Base-by-base conservation (phyloP, 2,329 filamentous ascomycete genomes). In the Drechslerella dactyloides region DNA sequence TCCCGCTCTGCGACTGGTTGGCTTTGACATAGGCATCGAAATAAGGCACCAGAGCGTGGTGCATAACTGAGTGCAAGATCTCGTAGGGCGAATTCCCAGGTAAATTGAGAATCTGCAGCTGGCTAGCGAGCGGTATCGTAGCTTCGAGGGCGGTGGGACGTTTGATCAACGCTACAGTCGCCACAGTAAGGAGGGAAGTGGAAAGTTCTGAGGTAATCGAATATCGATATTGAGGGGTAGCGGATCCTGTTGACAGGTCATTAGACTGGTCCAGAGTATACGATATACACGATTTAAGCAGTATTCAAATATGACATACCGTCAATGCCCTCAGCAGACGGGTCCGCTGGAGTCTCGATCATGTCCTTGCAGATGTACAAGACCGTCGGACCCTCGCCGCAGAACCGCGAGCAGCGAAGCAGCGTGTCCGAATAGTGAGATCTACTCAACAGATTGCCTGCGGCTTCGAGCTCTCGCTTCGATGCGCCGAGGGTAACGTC, bases 11-110 rank as follows among this genome's bases (percentile, higher is more conserved):
- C 15, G 85, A 81, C 78, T 91, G 89, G 77, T 91, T 89, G 74
- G 85, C 89, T 81, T 92, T 93, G 68, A 93, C 96, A 79, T 92
- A 96, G 76, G 93, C 93, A 83, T 99, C 93, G 79, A 99, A 99
- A 81, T 97, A 97, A 42, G 96, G 94, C 77, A 91, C 91, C 78
- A 99, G 83, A 75, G 90, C 92, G 79, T 92, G 89, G 80, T 96
- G 93, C 75, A 99, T 86, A 77, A 96, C 86, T 68, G 93, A 91
- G 81, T 97, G 92, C 73, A 99, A 84, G 76, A 93, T 89, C 81
- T 97, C 93, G 81, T 92, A 97, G 2, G 93, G 92, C 51, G 93
- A 96, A 72, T 89, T 87, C 60, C 93, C 69, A 10, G 94, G 93
- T 73, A 99, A 83, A 79, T 96, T 97, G 80, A 93, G 90, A 78